A percentile compares a stretch with the other conserved stretches of the same genome.
Evolutionary conservation across 208 protist species (phyloP).

Genomic region (Polymyxa betae): DNA sequence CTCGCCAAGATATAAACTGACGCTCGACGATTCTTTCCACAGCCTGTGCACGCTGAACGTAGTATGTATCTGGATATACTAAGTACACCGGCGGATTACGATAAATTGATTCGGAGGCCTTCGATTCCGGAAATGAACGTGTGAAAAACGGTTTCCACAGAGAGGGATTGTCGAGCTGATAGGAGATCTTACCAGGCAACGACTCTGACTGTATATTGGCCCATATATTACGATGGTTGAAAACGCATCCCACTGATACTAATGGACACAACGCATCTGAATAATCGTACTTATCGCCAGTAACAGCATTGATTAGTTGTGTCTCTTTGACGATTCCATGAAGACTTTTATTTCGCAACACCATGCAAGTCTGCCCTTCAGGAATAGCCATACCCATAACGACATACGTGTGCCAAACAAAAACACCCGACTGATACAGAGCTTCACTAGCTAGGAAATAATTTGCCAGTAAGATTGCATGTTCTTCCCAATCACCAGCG

Average conservation of each 20-base stretch:
- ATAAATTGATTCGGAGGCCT: neutral
- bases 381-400: neutral
- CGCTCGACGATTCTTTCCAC: conserved; percentile 30
- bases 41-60: neutral
- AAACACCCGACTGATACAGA: conserved; percentile 1
- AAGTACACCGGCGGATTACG: neutral
- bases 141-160: neutral
- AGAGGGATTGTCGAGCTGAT: neutral
- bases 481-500: neutral
- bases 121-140: neutral
- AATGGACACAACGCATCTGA: neutral
- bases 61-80: neutral
- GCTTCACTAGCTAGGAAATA: neutral
- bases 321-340: conserved; percentile 25
- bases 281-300: neutral
- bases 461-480: conserved; percentile 18
- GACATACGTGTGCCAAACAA: neutral
- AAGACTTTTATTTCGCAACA: neutral
- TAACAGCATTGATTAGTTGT: neutral
- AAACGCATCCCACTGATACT: neutral
- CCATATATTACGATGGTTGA: conserved; percentile 19
- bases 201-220: neutral
- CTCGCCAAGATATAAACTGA: neutral
- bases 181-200: neutral
- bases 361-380: neutral